phyloP scores from a whole-genome alignment of 176 grass and related monocot species.

The Guadua angustifolia region DNA sequence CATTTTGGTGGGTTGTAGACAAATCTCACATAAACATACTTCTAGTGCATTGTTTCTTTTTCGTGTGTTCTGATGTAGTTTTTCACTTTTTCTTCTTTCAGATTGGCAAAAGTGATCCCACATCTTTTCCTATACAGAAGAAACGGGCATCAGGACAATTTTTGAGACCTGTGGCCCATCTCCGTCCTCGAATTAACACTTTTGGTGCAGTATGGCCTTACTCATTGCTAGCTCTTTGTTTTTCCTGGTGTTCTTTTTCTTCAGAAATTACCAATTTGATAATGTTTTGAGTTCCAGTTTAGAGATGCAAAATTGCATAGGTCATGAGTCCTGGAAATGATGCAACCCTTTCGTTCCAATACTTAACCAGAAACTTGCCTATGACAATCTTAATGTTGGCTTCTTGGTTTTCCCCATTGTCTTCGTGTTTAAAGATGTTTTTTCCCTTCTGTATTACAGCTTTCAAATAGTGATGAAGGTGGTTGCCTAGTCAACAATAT shows the following conservation, averaged over 20 bases:
- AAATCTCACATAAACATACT: not conserved
- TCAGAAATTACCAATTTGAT: not conserved
- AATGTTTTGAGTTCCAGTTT: constrained; percentile 5
- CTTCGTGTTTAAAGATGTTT: constrained; percentile 14
- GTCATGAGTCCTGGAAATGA: constrained; percentile 18
- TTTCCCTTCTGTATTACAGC: constrained; percentile 62
- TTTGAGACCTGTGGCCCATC: constrained; percentile 88
- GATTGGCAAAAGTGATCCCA: constrained; percentile 93
- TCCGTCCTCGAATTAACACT: constrained; percentile 97
- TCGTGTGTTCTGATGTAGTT: constrained; percentile 34
- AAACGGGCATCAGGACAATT: constrained; percentile 89
- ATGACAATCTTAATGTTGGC: constrained; percentile 5
- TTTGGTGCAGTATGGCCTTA: constrained; percentile 83
- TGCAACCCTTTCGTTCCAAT: not conserved
- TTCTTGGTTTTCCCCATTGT: constrained; percentile 21
- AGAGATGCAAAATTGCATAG: constrained; percentile 9
- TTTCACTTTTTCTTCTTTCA: constrained; percentile 50
- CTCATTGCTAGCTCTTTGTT: not conserved
- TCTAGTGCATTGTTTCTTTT: constrained; percentile 1
- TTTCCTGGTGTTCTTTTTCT: constrained; percentile 19
- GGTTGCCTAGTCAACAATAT: constrained; percentile 69
- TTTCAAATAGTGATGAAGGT: constrained; percentile 74
- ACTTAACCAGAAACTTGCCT: not conserved
- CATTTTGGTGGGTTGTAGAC: not conserved
- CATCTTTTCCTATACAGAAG: constrained; percentile 94